Evolutionary conservation across 164 flowering plant species (phyloP).

Genomic region (Protea cynaroides): DNA sequence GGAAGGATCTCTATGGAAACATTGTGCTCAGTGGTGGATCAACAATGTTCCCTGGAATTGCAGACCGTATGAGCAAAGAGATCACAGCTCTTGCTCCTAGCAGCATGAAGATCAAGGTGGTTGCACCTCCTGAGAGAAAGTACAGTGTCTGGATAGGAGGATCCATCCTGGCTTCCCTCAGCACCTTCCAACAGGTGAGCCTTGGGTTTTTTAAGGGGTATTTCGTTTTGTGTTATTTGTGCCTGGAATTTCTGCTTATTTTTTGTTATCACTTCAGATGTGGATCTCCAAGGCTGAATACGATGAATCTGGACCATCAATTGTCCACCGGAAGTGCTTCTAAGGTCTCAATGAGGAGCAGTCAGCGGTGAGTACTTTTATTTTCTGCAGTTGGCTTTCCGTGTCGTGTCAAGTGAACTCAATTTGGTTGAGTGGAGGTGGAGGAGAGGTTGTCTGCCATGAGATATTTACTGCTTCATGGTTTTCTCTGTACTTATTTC

Average conservation of each 20-base stretch:
- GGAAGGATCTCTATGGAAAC: conserved; percentile 27
- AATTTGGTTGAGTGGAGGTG: neutral
- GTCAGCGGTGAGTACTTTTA: neutral
- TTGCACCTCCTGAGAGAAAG: conserved; percentile 25
- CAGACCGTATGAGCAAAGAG: conserved; percentile 25
- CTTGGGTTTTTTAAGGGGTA: neutral
- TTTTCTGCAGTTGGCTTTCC: neutral
- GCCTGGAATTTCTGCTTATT: neutral
- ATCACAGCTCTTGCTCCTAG: conserved; percentile 24
- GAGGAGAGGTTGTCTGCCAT: no score
- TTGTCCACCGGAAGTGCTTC: conserved; percentile 32
- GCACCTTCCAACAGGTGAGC: conserved; percentile 26
- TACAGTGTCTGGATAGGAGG: conserved; percentile 28
- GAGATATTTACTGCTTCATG: no score
- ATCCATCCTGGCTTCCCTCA: conserved; percentile 21
- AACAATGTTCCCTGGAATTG: conserved; percentile 25
- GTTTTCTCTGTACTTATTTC: no score
- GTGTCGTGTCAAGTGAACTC: conserved; percentile 1
- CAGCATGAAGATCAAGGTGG: conserved; percentile 25
- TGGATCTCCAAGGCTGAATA: conserved; percentile 34
- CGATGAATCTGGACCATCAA: conserved; percentile 29
- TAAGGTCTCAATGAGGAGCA: conserved; percentile 3
- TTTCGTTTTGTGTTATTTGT: neutral
- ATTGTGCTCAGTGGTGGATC: conserved; percentile 26
- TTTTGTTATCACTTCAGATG: conserved; percentile 17